phyloP scores from a whole-genome alignment of 2,329 filamentous ascomycete species.

The Pseudocercospora crystallina region DNA sequence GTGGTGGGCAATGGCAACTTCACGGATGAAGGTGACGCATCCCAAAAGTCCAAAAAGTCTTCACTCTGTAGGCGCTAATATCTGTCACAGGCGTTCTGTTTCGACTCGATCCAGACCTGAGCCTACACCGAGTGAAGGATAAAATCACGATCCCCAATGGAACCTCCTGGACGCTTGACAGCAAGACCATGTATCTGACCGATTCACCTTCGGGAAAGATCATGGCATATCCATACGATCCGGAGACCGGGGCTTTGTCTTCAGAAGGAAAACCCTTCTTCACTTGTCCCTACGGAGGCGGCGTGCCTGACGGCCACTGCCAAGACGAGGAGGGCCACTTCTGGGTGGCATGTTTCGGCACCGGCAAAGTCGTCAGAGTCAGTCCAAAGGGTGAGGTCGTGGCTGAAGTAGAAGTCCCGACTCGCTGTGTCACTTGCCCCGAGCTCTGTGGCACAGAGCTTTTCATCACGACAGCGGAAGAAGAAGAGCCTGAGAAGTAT shows the following conservation, averaged over 20 bases:
- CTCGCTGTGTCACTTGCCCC: slow-evolving; percentile 76
- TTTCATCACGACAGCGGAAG: slow-evolving; percentile 77
- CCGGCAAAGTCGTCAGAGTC: slow-evolving; percentile 72
- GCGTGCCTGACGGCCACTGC: slow-evolving; percentile 77
- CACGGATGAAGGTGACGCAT: slow-evolving; percentile 37
- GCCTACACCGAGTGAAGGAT: slow-evolving; percentile 57
- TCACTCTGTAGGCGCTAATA: background rate
- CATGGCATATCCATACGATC: slow-evolving; percentile 72
- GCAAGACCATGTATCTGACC: slow-evolving; percentile 77
- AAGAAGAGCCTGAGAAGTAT: slow-evolving; percentile 63
- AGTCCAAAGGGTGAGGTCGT: slow-evolving; percentile 67
- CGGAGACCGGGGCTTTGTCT: slow-evolving; percentile 61
- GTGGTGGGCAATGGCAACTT: slow-evolving; percentile 26
- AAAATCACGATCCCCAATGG: slow-evolving; percentile 78
- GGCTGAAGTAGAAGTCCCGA: slow-evolving; percentile 74
- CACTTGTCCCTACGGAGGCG: slow-evolving; percentile 62
- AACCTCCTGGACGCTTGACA: slow-evolving; percentile 73
- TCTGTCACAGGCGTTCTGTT: slow-evolving; percentile 64
- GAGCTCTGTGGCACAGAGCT: slow-evolving; percentile 73
- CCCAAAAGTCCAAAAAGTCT: background rate
- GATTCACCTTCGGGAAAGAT: slow-evolving; percentile 72
- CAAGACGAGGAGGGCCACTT: slow-evolving; percentile 82
- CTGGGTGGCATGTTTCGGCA: slow-evolving; percentile 86
- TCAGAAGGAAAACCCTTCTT: slow-evolving; percentile 72
- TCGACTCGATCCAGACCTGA: slow-evolving; percentile 64